phyloP scores from a whole-genome alignment of 208 protist genomes.

The Leishmania major region DNA sequence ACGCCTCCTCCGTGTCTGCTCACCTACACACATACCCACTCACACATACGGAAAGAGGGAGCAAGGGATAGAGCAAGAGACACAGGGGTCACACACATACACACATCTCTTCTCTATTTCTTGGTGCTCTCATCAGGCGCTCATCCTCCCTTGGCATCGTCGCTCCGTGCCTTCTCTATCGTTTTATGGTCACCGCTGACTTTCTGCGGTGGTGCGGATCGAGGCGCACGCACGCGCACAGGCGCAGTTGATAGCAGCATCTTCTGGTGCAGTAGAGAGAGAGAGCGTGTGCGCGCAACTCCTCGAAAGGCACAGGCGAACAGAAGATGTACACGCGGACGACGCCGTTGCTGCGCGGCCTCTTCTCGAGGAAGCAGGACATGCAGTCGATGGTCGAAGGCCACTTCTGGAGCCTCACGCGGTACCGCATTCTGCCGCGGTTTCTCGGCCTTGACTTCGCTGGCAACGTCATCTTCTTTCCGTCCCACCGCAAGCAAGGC shows the following conservation, averaged over 20 bases:
- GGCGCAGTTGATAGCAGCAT: background rate
- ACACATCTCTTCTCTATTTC: background rate
- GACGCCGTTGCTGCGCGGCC: constrained; percentile 18
- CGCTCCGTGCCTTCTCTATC: background rate
- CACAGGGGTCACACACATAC: background rate
- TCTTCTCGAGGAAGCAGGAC: constrained; percentile 37
- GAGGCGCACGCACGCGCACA: background rate
- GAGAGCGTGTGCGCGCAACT: background rate
- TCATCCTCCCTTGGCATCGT: background rate
- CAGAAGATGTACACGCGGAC: constrained; percentile 35
- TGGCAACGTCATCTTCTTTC: constrained; percentile 86
- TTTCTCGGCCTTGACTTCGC: constrained; percentile 85
- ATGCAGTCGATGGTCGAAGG: constrained; percentile 65
- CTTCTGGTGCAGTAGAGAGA: background rate
- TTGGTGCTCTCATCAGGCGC: background rate
- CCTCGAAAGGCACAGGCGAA: background rate
- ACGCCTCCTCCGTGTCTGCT: background rate
- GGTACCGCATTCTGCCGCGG: constrained; percentile 77
- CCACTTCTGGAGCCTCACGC: constrained; percentile 90
- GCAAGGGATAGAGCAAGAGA: background rate
- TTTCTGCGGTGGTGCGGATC: background rate
- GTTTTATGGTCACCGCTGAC: background rate
- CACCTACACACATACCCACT: background rate
- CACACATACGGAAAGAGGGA: background rate
- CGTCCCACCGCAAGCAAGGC: constrained; percentile 72